Base-by-base conservation (phyloP, 352 stramenopile genomes). In the Globisporangium recalcitrans region DNA sequence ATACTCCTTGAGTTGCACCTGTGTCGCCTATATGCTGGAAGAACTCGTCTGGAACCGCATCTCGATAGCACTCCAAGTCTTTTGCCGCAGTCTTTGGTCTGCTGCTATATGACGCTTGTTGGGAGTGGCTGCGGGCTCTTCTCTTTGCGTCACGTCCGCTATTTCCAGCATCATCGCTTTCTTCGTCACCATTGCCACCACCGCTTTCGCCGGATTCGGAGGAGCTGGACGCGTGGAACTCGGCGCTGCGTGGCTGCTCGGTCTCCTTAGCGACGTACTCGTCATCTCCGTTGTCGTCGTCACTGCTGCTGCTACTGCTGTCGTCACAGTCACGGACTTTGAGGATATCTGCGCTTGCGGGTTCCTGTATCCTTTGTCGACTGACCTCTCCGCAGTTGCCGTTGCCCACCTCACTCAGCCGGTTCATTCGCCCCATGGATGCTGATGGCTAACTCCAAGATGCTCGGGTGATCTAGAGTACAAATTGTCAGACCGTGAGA, bases 191-290 rank as follows among this genome's bases (percentile, higher is more conserved):
- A n/a, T 64, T 55, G 10, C 65, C 44, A 16, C 74, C 64, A 0
- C 38, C 31, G 14, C 13, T n/a, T 16, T 75, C 68, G 0, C 78
- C 75, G 0, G 71, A 73, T n/a, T 82, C 75, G 0, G 78, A 85
- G 0, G 80, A 87, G 56, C 78, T 87, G 1, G 77, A 88, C 0
- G 68, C 62, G 42, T 86, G 63, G 47, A 88, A 85, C 63, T 90
- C 77, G 34, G 75, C 70, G 19, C 74, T 71, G 40, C 77, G 74
- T 24, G 82, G 69, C 36, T 79, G 69, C 44, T 92, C 75, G 8
- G 65, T 29, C 52, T 90, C 77, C 61, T 75, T 75, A 0, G 65
- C 67, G 63, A 86, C 75, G 52, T 92, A 92, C 26, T 92, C 80
- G 3, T 77, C 78, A 24, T 77, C 27, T 5, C 27, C 27, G 5